Percentiles rank a stretch among this genome's conserved stretches.
Conservation (phyloP, 768 basidiomycete species). For the Arthromyces matolae region DNA sequence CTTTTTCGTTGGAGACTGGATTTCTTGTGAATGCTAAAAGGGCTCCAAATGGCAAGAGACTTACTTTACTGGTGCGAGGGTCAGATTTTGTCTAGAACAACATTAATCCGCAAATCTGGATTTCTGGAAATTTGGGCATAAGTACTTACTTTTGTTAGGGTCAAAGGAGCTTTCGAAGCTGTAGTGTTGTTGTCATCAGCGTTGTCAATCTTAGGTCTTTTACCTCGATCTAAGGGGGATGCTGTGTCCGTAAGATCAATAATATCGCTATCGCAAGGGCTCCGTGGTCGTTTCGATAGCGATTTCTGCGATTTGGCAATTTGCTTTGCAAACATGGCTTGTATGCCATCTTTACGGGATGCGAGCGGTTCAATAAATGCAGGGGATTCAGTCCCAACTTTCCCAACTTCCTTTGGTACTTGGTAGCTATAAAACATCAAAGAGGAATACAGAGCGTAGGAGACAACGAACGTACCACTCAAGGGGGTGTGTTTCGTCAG, state of each 20-base stretch:
- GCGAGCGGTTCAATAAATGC: constrained; percentile 80
- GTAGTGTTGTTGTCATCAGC: constrained; percentile 1
- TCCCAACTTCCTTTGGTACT: constrained; percentile 88
- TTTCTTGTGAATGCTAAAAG: background rate
- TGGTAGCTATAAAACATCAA: constrained; percentile 54
- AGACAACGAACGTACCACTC: constrained; percentile 54
- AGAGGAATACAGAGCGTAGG: background rate
- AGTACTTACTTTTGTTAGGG: background rate
- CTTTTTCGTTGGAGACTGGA: constrained; percentile 3
- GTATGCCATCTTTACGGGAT: constrained; percentile 80
- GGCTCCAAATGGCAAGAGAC: background rate
- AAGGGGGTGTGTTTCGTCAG: constrained; percentile 45
- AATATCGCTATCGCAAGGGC: background rate
- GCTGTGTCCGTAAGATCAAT: background rate
- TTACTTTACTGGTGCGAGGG: constrained; percentile 5
- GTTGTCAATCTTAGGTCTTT: constrained; percentile 1
- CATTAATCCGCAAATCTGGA: too few relatives aligned
- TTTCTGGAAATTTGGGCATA: too few relatives aligned
- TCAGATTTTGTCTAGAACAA: background rate
- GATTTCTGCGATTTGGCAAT: constrained; percentile 11
- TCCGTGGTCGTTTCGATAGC: constrained; percentile 6
- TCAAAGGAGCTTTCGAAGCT: background rate
- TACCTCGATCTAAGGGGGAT: background rate
- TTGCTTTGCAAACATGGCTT: constrained; percentile 77
- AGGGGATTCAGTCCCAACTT: constrained; percentile 79